Percentiles rank a stretch among this genome's conserved stretches.
Conservation (phyloP, 345 rosid genomes). For the Brassica carinata region DNA sequence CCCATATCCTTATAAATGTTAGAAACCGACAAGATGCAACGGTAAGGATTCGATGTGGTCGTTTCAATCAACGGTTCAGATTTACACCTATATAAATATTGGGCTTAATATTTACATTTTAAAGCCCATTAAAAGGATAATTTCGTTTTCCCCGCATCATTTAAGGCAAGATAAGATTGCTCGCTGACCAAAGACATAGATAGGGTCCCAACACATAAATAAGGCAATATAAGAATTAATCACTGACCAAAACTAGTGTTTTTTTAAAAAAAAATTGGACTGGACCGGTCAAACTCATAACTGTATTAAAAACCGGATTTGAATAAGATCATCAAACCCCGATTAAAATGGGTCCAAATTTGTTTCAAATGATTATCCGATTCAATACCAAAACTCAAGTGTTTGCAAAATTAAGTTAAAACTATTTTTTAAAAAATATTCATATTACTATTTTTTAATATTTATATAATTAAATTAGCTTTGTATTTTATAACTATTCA, state of each 20-base stretch:
- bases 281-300: background rate
- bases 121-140: slow-evolving; percentile 23
- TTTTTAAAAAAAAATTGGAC: background rate
- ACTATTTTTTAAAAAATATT: too few species aligned
- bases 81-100: background rate
- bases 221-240: background rate
- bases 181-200: background rate
- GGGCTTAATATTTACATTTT: background rate
- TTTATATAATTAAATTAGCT: too few species aligned
- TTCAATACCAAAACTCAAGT: too few species aligned
- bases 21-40: slow-evolving; percentile 30
- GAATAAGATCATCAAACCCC: background rate
- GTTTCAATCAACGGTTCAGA: slow-evolving; percentile 25
- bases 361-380: too few species aligned
- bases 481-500: too few species aligned
- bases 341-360: too few species aligned
- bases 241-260: background rate
- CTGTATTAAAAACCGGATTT: too few species aligned
- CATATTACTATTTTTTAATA: too few species aligned
- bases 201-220: background rate
- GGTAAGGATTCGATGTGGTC: background rate
- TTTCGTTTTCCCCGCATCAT: background rate
- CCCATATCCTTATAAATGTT: slow-evolving; percentile 23
- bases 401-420: too few species aligned
- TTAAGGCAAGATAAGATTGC: background rate